Conservation (phyloP, 176 grass and related monocot species). For the Saccharum officinarum region DNA sequence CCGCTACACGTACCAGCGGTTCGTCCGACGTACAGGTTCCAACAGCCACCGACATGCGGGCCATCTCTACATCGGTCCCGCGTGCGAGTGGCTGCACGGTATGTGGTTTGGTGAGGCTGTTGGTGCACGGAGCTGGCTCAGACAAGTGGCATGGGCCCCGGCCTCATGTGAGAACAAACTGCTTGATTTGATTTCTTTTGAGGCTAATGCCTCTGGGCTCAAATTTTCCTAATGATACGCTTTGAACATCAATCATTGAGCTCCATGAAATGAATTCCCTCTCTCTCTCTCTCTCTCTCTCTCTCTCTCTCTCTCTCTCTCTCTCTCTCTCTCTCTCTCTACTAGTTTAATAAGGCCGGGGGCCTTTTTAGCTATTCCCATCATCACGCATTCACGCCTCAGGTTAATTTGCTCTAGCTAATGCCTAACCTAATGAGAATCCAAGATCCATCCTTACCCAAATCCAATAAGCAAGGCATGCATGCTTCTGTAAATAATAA, state of each 20-base stretch:
- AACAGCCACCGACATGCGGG: background rate
- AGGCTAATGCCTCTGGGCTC: slow-evolving; percentile 39
- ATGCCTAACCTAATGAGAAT: slow-evolving; percentile 39
- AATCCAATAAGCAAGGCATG: background rate
- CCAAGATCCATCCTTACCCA: slow-evolving; percentile 34
- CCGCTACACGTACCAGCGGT: background rate
- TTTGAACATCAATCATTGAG: slow-evolving; percentile 67
- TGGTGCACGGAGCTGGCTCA: background rate
- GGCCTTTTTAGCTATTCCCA: slow-evolving; percentile 19
- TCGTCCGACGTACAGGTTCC: background rate
- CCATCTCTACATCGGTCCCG: background rate
- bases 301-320: too few relatives aligned
- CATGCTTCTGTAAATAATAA: background rate
- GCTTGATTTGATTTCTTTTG: slow-evolving; percentile 32
- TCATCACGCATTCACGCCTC: background rate
- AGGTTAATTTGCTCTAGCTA: slow-evolving; percentile 3
- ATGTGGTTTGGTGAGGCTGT: background rate
- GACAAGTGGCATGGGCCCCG: background rate
- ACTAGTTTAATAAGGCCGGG: slow-evolving; percentile 42
- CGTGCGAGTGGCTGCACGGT: background rate
- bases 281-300: too few relatives aligned
- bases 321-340: too few relatives aligned
- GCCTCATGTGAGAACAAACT: slow-evolving; percentile 42
- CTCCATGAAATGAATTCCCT: slow-evolving; percentile 16
- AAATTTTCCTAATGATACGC: slow-evolving; percentile 54